These are phyloP conservation scores for Rubus parviflorus DNA, from an alignment of 306 rosid genomes.

Conservation along the genomic window DNA sequence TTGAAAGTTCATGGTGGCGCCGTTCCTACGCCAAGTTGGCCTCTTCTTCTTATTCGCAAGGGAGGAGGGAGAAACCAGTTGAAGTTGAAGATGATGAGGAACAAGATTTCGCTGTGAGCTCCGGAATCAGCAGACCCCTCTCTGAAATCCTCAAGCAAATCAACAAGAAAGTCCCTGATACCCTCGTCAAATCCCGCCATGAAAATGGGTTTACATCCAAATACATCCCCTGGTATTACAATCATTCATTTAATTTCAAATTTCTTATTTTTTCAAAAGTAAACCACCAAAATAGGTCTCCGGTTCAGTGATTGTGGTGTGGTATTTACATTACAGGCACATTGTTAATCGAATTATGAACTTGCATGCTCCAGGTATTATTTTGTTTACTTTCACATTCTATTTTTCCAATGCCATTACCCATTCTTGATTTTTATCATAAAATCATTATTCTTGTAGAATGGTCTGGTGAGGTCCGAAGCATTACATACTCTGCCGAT, in stretches of 20 bases:
- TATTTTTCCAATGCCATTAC: background rate
- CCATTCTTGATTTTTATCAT: background rate
- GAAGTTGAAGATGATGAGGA: background rate
- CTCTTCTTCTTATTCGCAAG: constrained; percentile 13
- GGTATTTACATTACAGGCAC: constrained; percentile 46
- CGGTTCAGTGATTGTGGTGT: background rate
- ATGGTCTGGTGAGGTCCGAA: constrained; percentile 86
- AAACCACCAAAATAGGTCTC: background rate
- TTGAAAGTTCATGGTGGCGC: constrained; percentile 9
- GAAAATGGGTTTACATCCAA: constrained; percentile 55
- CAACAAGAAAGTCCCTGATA: constrained; percentile 79
- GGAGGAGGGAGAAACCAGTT: constrained; percentile 6
- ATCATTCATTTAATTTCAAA: background rate
- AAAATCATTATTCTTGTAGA: constrained; percentile 35
- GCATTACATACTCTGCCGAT: constrained; percentile 58
- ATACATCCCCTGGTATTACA: constrained; percentile 67
- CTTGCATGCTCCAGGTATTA: constrained; percentile 72
- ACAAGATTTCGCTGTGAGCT: constrained; percentile 20
- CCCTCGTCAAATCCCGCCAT: constrained; percentile 54
- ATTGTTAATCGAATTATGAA: constrained; percentile 69
- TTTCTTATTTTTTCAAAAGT: background rate
- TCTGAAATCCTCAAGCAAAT: constrained; percentile 72
- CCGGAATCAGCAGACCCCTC: constrained; percentile 69
- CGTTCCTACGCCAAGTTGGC: constrained; percentile 17
- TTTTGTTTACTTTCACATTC: background rate